Evolutionary conservation across 2,329 filamentous ascomycete genomes (phyloP).

Genomic region (Aspergillus sp.): DNA sequence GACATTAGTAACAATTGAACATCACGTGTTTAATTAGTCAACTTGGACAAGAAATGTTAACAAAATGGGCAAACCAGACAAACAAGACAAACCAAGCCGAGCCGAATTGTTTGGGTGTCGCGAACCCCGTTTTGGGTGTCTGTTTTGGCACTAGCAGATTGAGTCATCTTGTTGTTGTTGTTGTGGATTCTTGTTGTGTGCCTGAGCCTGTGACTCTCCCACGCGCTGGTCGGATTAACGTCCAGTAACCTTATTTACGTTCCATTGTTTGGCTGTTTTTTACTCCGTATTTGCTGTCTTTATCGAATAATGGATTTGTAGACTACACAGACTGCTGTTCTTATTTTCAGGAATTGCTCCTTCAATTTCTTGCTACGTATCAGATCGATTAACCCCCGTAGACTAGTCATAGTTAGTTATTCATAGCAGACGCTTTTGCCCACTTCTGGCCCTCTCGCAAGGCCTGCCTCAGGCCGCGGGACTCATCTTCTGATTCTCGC

Average conservation of each 20-base stretch:
- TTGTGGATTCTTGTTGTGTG: background rate
- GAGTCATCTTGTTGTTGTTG: background rate
- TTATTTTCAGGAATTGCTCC: background rate
- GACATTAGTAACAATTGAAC: background rate
- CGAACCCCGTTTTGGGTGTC: background rate
- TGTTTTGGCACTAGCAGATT: background rate
- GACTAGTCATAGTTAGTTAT: constrained; percentile 2
- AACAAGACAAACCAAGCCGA: constrained; percentile 4
- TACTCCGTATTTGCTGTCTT: background rate
- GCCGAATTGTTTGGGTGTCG: background rate
- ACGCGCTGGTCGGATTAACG: background rate
- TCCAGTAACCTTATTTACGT: constrained; percentile 8
- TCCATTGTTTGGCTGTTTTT: constrained; percentile 7
- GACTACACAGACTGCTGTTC: background rate
- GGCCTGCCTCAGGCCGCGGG: constrained; percentile 9
- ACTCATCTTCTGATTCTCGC: constrained; percentile 21
- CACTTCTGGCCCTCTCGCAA: background rate
- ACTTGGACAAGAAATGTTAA: too few relatives aligned
- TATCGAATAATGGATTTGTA: background rate
- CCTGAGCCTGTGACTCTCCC: background rate
- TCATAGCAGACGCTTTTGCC: background rate
- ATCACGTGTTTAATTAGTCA: background rate
- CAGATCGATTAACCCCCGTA: constrained; percentile 17
- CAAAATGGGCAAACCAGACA: background rate
- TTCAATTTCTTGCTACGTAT: constrained; percentile 16